A percentile compares a stretch with the other conserved stretches of the same genome.
Conservation (phyloP, 345 rosid genomes). For the Eucalyptus tenuipes region DNA sequence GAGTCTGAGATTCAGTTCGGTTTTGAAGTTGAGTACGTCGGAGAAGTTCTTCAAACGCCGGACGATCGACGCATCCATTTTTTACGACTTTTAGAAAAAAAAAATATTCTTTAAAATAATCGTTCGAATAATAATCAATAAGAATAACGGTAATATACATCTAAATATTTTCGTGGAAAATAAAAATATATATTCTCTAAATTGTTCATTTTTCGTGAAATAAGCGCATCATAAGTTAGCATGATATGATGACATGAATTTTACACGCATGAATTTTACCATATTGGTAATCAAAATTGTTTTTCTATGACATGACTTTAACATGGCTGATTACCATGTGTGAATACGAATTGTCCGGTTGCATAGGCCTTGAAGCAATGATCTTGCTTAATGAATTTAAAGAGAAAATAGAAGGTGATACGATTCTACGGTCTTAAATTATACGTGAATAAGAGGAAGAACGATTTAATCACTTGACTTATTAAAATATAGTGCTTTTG, state of each 20-base stretch:
- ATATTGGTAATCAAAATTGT: rapidly evolving
- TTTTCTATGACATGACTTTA: rapidly evolving
- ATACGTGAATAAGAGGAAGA: too few species aligned
- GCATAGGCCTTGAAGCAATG: rapidly evolving
- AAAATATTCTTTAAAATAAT: too few species aligned
- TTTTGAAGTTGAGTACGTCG: neutral
- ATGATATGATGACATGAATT: rapidly evolving
- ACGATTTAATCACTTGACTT: neutral
- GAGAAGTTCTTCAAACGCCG: neutral
- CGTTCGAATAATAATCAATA: too few species aligned
- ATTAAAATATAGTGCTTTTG: neutral
- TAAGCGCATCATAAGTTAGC: rapidly evolving
- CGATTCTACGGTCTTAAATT: rapidly evolving
- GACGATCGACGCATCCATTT: neutral
- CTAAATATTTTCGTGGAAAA: too few species aligned
- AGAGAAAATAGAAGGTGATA: neutral
- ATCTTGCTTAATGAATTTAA: neutral
- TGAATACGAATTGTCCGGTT: rapidly evolving
- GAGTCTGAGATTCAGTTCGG: neutral
- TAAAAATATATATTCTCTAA: too few species aligned
- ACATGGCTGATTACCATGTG: rapidly evolving
- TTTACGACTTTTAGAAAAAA: too few species aligned
- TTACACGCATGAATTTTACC: too few species aligned
- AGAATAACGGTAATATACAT: too few species aligned
- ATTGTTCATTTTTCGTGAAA: rapidly evolving